Evolutionary conservation across 2,329 filamentous ascomycete genomes (phyloP).

Genomic region (Helicocarpus griseus): DNA sequence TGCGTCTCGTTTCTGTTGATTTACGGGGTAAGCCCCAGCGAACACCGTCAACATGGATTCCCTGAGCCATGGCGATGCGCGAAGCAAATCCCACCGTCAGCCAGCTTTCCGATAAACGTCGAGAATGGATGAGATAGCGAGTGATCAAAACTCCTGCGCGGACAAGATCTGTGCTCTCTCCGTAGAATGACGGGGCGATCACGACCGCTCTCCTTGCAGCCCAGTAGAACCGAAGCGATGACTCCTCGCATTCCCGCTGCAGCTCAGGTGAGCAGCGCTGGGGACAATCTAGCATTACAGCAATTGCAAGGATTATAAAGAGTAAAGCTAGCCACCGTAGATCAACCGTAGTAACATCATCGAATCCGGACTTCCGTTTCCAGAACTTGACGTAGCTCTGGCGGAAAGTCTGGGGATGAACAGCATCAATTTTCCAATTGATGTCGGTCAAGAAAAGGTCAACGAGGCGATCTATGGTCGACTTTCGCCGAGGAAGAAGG

Average conservation of each 20-base stretch:
- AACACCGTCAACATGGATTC: not conserved
- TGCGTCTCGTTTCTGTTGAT: not conserved
- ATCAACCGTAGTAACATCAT: not conserved
- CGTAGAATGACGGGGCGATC: not conserved
- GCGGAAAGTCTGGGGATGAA: not conserved
- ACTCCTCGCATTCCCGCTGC: not conserved
- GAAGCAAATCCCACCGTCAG: not conserved
- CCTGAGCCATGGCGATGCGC: not conserved
- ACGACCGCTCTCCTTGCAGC: not conserved
- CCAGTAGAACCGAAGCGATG: not conserved
- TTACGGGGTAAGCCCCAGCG: not conserved
- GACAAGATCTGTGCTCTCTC: not conserved
- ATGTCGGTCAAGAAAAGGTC: not conserved
- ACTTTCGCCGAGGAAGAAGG: not conserved
- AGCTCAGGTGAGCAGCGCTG: not conserved
- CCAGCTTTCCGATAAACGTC: not conserved
- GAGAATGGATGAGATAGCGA: not conserved
- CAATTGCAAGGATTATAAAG: not conserved
- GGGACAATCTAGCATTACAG: not conserved
- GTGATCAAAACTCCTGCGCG: not conserved
- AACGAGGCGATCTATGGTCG: not conserved
- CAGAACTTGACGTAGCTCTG: not conserved
- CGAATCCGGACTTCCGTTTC: not conserved
- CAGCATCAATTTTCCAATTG: not conserved
- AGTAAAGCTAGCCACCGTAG: not conserved